These are phyloP conservation scores for Crithidia brevicula DNA, from an alignment of 208 protist species.

Conservation along the genomic window DNA sequence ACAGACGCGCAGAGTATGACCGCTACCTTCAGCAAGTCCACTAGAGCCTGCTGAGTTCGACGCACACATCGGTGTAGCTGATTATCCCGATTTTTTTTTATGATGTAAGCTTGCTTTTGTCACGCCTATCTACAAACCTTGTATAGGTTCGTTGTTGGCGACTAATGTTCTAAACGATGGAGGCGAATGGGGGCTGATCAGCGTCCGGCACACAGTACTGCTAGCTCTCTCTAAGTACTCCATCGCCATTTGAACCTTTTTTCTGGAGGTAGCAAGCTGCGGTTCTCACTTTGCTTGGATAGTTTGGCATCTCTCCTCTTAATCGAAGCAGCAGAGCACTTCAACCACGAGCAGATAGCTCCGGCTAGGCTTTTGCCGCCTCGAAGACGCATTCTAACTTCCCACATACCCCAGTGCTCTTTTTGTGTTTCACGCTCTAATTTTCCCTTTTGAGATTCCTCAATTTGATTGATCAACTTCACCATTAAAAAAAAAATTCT, in stretches of 20 bases:
- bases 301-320: too few species aligned
- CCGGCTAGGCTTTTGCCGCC: neutral
- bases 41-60: neutral
- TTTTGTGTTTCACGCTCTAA: constrained; percentile 5
- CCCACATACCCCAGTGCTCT: neutral
- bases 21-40: constrained; percentile 12
- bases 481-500: neutral
- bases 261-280: too few species aligned
- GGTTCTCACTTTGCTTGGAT: neutral
- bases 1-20: constrained; percentile 5
- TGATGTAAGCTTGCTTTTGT: neutral
- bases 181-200: too few species aligned
- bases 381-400: neutral
- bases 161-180: too few species aligned
- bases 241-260: too few species aligned
- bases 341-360: neutral
- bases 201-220: too few species aligned
- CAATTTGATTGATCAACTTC: constrained; percentile 11
- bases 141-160: too few species aligned
- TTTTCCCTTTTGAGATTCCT: neutral
- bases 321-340: too few species aligned
- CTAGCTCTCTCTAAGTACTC: too few species aligned
- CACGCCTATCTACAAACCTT: too few species aligned
- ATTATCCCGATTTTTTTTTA: too few species aligned
- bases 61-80: too few species aligned